phyloP scores from a whole-genome alignment of 768 basidiomycete species.

The Lactarius quietus region DNA sequence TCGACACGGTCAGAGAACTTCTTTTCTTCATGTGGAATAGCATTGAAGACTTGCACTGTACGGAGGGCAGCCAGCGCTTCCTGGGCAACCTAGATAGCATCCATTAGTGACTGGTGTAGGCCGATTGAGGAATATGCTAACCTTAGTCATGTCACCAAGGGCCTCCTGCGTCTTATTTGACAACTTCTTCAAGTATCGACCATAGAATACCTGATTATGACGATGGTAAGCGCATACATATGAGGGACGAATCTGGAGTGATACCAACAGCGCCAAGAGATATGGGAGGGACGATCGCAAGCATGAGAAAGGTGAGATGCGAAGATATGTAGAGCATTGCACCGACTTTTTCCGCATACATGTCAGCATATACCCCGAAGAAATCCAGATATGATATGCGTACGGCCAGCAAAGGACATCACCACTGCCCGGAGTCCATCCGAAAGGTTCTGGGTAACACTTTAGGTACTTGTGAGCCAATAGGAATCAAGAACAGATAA shows the following conservation, averaged over 20 bases:
- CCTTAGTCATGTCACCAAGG: constrained; percentile 91
- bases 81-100: constrained; percentile 62
- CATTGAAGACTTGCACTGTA: constrained; percentile 91
- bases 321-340: constrained; percentile 95
- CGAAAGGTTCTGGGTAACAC: constrained; percentile 75
- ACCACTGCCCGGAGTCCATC: constrained; percentile 81
- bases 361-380: background rate
- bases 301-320: constrained; percentile 86
- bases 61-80: constrained; percentile 85
- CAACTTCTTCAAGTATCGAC: constrained; percentile 88
- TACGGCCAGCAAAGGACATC: constrained; percentile 91
- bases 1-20: constrained; percentile 70
- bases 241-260: constrained; percentile 30
- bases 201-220: constrained; percentile 78
- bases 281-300: constrained; percentile 85
- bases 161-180: constrained; percentile 93
- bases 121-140: background rate
- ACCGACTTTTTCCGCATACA: constrained; percentile 51
- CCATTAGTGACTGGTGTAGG: background rate
- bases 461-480: constrained; percentile 29
- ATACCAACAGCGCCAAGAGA: constrained; percentile 73
- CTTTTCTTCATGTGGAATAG: constrained; percentile 65
- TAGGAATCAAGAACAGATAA: background rate
- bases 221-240: constrained; percentile 18
- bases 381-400: constrained; percentile 33